Base-by-base conservation (phyloP, 2,329 filamentous ascomycete species). In the Pestalotiopsis sp. region DNA sequence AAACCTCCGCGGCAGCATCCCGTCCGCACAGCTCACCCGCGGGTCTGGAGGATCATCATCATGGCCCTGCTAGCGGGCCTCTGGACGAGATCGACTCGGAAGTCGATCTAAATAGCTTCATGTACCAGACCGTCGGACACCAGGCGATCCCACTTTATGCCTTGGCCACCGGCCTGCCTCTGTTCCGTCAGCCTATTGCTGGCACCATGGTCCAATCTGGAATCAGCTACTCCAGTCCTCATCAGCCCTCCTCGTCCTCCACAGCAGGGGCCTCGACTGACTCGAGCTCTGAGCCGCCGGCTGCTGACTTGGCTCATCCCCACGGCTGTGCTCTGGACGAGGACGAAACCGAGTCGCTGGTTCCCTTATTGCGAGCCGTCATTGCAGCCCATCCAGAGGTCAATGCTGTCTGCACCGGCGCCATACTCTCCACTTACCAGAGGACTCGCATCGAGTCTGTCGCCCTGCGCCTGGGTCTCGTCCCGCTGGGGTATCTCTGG, bases 111-210 rank as follows among this genome's bases (percentile, higher is more conserved):
- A 94, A 99, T 81, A 98, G 95, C 83, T 98, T 96, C 90, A 99
- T 99, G 96, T 99, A 98, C 84, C 96, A 99, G 84, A 99, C 96
- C 3, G 93, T 98, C 70, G 96, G 96, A 13, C 94, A 98, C 80
- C 87, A 90, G 68, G 84, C 98, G 20, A 91, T 98, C 68, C 94
- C 95, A 2, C 86, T 97, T 17, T 98, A 98, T 78, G 90, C 91
- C 70, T 80, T 88, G 62, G 94, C 93, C 41, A 90, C 97, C 1
- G 90, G 87, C 0, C 85, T 98, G 41, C 95, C 95, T 27, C 85
- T 99, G 2, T 98, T 96, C 80, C 91, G 96, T 23, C 89, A 91
- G 73, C 84, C 89, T 66, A 98, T 98, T 73, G 78, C 80, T 1
- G 96, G 95, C 56, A 83, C 82, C 4, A 92, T 93, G 0, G 86